Evolutionary conservation across 106 monocot genomes (phyloP).

Genomic region (Narthecium ossifragum): DNA sequence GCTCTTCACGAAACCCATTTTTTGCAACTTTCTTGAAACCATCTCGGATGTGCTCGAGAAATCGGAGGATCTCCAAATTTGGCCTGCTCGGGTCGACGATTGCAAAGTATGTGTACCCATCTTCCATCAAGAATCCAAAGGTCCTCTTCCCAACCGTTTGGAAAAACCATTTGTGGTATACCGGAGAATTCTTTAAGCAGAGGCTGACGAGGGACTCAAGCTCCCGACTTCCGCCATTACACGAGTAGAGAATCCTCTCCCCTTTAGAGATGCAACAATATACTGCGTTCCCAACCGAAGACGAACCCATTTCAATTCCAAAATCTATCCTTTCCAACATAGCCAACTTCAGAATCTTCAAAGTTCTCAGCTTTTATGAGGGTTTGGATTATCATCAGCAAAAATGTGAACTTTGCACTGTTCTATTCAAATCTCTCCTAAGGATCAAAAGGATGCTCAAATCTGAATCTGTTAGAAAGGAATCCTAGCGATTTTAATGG

Average conservation of each 20-base stretch:
- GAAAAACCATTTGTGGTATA: slow-evolving; percentile 16
- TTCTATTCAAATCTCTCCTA: no score
- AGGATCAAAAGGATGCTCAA: no score
- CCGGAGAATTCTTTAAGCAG: slow-evolving; percentile 23
- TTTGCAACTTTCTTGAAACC: slow-evolving; percentile 7
- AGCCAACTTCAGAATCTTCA: no score
- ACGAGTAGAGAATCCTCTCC: slow-evolving; percentile 20
- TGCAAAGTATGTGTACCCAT: slow-evolving; percentile 27
- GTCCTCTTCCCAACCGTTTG: slow-evolving; percentile 28
- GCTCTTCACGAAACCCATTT: slow-evolving; percentile 25
- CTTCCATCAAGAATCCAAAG: slow-evolving; percentile 24
- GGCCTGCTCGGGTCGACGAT: slow-evolving; percentile 25
- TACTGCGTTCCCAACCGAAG: slow-evolving; percentile 9
- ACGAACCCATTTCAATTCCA: no score
- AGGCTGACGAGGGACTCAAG: slow-evolving; percentile 20
- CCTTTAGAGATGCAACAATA: slow-evolving; percentile 36
- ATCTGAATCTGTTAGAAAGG: no score
- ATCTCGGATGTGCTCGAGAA: slow-evolving; percentile 21
- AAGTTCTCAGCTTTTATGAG: no score
- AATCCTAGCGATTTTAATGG: no score
- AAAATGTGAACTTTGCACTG: no score
- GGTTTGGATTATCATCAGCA: no score
- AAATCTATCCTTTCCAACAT: no score
- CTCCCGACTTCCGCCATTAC: slow-evolving; percentile 10
- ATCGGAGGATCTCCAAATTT: slow-evolving; percentile 20